Evolutionary conservation across 169 alveolate genomes (phyloP).

Genomic region (Eimeria maxima): DNA sequence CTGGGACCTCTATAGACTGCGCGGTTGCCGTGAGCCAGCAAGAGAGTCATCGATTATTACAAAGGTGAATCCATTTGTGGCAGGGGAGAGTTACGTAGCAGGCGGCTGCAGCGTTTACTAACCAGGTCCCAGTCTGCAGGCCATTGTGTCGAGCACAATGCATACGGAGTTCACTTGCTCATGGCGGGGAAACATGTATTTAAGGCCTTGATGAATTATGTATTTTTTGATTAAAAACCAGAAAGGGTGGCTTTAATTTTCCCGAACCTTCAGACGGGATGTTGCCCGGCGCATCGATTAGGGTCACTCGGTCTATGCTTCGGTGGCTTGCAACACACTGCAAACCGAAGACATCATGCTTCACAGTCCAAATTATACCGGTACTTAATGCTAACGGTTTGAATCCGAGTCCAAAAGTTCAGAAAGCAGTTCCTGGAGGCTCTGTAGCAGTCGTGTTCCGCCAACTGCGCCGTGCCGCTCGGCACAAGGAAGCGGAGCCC

Average conservation of each 20-base stretch:
- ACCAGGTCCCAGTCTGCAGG: neutral
- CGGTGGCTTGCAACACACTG: neutral
- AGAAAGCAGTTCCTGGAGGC: neutral
- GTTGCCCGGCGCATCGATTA: neutral
- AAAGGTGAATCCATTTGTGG: neutral
- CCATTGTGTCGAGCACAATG: no score
- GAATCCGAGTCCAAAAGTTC: neutral
- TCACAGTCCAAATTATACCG: neutral
- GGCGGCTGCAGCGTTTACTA: neutral
- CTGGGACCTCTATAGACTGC: neutral
- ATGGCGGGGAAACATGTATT: no score
- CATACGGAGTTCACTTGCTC: no score
- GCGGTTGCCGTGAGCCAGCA: neutral
- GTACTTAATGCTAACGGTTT: no score
- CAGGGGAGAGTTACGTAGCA: neutral
- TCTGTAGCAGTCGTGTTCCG: neutral
- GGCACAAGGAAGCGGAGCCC: neutral
- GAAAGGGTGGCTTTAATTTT: neutral
- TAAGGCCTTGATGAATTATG: no score
- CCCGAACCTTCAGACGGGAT: neutral
- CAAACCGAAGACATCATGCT: neutral
- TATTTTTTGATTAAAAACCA: neutral
- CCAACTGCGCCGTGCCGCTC: neutral
- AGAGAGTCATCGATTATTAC: neutral
- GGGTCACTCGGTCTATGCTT: conserved; percentile 3